Evolutionary conservation across 78 protist genomes (phyloP), one percentile per base, ranked within the genome.

Genomic region (Dictyostelium brefeldianum): DNA sequence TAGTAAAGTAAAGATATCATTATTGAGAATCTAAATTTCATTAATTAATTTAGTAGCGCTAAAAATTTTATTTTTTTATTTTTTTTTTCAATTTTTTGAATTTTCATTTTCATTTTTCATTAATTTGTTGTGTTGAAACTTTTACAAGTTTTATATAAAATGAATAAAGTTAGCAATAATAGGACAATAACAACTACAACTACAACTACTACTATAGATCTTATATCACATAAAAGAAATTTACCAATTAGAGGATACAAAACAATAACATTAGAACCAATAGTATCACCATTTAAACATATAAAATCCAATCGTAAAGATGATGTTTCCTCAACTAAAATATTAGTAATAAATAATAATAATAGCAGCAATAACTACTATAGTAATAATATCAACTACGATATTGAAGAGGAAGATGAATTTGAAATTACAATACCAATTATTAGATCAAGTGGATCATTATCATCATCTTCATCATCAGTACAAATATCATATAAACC

Each of bases 251-350:
- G 43, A 36, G 43, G 43, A 36, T 36, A 36, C 43, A 36, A 36
- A 4, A 59, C 69, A 6, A 59, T 59, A 22, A 59, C 77, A 31
- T 69, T 69, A 5, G 77, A 69, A 18, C 77, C 77, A 69, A 15
- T 69, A 36, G 41, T 69, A 36, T 69, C 77, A 36, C 77, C 77
- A 17, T 69, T 69, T 36, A 69, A 69, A 69, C 41, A 25, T 29
- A 69, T 69, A 36, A 69, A 69, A 69, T 69, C 47, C 9, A 69
- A 36, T 69, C 18, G 9, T 31, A 69, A 69, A 69, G 41, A 69
- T 69, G 47, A 27, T 27, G 47, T 31, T 25, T 18, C 62, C 3
- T 20, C 22, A 27, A 29, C 77, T 25, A 27, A 64, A 64, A 57
- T 8, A 15, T 18, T 7, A 6, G n/a, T 4, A 20, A n/a, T n/a